Evolutionary conservation across 768 basidiomycete species (phyloP).

Genomic region (Lentinus brumalis): DNA sequence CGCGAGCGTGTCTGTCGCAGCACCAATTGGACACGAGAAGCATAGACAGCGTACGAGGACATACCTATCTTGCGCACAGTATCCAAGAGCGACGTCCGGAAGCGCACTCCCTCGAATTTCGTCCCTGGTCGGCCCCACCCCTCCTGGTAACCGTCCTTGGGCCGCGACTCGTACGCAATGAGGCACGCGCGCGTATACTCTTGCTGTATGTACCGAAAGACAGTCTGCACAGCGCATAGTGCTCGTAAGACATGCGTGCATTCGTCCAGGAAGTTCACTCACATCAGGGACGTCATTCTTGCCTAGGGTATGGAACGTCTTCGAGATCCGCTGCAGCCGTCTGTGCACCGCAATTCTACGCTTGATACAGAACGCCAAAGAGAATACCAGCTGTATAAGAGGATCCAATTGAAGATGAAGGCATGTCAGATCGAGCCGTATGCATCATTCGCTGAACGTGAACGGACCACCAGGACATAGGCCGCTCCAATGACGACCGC

Average conservation of each 20-base stretch:
- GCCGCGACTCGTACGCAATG: conserved; percentile 69
- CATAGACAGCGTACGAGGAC: conserved; percentile 23
- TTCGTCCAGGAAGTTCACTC: conserved; percentile 8
- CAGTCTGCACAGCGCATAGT: conserved; percentile 42
- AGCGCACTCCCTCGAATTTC: conserved; percentile 59
- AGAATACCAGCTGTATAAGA: conserved; percentile 47
- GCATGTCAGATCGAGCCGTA: background rate
- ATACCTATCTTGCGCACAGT: conserved; percentile 71
- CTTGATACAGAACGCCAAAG: conserved; percentile 65
- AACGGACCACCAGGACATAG: conserved; percentile 66
- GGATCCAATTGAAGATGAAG: background rate
- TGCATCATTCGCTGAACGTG: too few relatives aligned
- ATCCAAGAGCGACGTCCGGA: conserved; percentile 68
- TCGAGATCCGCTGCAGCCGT: conserved; percentile 68
- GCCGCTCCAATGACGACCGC: conserved; percentile 69
- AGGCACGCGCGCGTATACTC: conserved; percentile 79
- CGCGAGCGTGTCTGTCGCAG: conserved; percentile 59
- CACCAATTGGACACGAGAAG: background rate
- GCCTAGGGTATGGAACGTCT: conserved; percentile 53
- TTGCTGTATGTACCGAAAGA: conserved; percentile 67
- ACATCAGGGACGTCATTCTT: conserved; percentile 65
- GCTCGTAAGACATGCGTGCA: background rate
- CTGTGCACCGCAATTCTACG: conserved; percentile 67
- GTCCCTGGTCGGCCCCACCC: conserved; percentile 80
- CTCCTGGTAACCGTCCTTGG: conserved; percentile 62